phyloP scores from a whole-genome alignment of 768 basidiomycete genomes.

The Xerocomellus intermedius region DNA sequence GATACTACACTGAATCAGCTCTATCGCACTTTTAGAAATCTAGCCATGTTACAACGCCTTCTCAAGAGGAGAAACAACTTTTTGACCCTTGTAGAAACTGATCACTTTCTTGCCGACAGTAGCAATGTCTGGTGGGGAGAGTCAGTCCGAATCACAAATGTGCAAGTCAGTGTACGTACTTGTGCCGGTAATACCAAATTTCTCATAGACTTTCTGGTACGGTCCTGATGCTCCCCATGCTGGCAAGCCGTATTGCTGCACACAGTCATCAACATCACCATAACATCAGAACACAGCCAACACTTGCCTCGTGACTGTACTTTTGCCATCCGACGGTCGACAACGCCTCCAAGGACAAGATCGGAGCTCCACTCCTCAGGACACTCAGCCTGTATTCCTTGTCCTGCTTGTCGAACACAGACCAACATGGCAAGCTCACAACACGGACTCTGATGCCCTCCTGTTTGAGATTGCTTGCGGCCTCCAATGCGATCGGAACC shows the following conservation, averaged over 20 bases:
- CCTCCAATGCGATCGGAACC: slow-evolving; percentile 84
- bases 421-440: slow-evolving; percentile 88
- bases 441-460: slow-evolving; percentile 80
- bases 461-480: slow-evolving; percentile 72
- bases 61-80: slow-evolving; percentile 70
- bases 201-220: slow-evolving; percentile 87
- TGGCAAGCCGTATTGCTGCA: slow-evolving; percentile 65
- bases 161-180: slow-evolving; percentile 43
- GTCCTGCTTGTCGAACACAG: slow-evolving; percentile 81
- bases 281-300: background rate
- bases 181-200: slow-evolving; percentile 78
- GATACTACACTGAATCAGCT: slow-evolving; percentile 7
- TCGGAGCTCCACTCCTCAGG: slow-evolving; percentile 84
- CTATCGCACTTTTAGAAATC: background rate
- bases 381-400: slow-evolving; percentile 80
- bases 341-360: slow-evolving; percentile 86
- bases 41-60: slow-evolving; percentile 55
- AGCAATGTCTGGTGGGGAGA: slow-evolving; percentile 59
- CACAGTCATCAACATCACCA: background rate
- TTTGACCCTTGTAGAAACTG: slow-evolving; percentile 76
- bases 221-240: slow-evolving; percentile 90
- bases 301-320: slow-evolving; percentile 77
- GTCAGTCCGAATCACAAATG: slow-evolving; percentile 7
- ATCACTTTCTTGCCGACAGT: slow-evolving; percentile 82
- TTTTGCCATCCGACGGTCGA: slow-evolving; percentile 82